Percentiles rank a stretch among this genome's conserved stretches.
These are phyloP conservation scores for Agrocybe chaxingu DNA, from an alignment of 768 basidiomycete species.

Conservation along the genomic window DNA sequence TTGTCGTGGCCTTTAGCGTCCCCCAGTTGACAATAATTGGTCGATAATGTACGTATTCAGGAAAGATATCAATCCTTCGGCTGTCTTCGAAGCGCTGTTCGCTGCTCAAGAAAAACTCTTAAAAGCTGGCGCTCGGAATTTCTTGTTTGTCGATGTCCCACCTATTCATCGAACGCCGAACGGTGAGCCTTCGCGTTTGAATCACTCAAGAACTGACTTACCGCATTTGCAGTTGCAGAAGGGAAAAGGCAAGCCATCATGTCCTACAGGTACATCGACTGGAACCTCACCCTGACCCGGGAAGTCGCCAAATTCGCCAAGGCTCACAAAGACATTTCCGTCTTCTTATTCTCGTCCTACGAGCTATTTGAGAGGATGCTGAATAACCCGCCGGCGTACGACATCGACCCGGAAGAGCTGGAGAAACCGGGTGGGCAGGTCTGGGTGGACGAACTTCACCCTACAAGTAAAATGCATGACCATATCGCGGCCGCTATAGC, in stretches of 20 bases:
- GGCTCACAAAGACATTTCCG: slow-evolving; percentile 40
- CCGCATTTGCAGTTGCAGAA: neutral
- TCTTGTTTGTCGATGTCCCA: slow-evolving; percentile 59
- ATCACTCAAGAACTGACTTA: neutral
- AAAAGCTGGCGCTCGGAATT: slow-evolving; percentile 45
- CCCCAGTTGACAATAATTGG: neutral
- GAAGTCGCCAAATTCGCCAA: slow-evolving; percentile 31
- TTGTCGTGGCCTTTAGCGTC: neutral
- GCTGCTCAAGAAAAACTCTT: slow-evolving; percentile 45
- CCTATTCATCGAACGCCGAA: slow-evolving; percentile 48
- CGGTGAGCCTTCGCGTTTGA: slow-evolving; percentile 19
- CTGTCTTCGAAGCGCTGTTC: slow-evolving; percentile 34
- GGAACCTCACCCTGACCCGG: slow-evolving; percentile 41
- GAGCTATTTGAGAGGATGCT: slow-evolving; percentile 45
- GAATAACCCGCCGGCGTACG: slow-evolving; percentile 38
- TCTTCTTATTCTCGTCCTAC: slow-evolving; percentile 49
- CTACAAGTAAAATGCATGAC: slow-evolving; percentile 46
- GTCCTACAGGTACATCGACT: slow-evolving; percentile 18
- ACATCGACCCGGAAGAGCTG: slow-evolving; percentile 33
- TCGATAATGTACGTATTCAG: slow-evolving; percentile 1
- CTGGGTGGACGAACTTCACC: slow-evolving; percentile 52
- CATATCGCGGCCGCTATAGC: slow-evolving; percentile 42
- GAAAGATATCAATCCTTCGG: slow-evolving; percentile 15
- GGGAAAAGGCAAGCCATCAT: neutral
- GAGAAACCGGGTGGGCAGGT: slow-evolving; percentile 34